These are phyloP conservation scores for Calonectria leucothoes DNA, from an alignment of 2,329 filamentous ascomycete species.

Conservation along the genomic window DNA sequence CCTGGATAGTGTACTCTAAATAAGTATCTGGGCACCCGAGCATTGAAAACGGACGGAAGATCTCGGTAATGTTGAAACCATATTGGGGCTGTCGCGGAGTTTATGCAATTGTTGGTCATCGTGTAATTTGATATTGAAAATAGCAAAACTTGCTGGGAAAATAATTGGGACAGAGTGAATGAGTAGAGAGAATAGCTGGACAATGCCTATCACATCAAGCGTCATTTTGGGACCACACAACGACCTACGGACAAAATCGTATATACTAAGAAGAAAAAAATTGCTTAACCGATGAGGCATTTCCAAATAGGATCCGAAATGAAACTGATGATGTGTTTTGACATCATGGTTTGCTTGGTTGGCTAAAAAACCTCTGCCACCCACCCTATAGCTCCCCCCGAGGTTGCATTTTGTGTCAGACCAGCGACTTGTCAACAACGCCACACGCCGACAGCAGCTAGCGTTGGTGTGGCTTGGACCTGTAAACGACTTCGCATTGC, in stretches of 20 bases:
- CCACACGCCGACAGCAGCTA: background rate
- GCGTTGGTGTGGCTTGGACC: background rate
- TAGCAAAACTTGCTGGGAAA: no score
- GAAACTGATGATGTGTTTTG: background rate
- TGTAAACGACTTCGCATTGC: background rate
- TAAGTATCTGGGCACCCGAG: background rate
- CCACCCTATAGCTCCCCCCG: background rate
- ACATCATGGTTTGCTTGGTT: background rate
- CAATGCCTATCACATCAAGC: no score
- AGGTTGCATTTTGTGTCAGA: background rate
- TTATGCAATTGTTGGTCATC: background rate
- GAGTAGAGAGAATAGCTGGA: no score
- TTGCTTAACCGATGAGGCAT: no score
- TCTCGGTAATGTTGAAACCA: rapidly evolving
- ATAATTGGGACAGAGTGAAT: no score
- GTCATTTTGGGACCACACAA: no score
- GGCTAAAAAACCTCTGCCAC: background rate
- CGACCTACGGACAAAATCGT: no score
- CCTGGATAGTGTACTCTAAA: background rate
- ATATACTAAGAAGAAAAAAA: background rate
- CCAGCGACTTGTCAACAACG: background rate
- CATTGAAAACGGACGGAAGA: background rate
- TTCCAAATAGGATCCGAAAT: background rate
- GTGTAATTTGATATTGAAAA: background rate
- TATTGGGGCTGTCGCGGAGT: background rate